Evolutionary conservation across 1,284 basidiomycete genomes (phyloP), one percentile per base, ranked within the genome.

Genomic region (Leccinum insolens): DNA sequence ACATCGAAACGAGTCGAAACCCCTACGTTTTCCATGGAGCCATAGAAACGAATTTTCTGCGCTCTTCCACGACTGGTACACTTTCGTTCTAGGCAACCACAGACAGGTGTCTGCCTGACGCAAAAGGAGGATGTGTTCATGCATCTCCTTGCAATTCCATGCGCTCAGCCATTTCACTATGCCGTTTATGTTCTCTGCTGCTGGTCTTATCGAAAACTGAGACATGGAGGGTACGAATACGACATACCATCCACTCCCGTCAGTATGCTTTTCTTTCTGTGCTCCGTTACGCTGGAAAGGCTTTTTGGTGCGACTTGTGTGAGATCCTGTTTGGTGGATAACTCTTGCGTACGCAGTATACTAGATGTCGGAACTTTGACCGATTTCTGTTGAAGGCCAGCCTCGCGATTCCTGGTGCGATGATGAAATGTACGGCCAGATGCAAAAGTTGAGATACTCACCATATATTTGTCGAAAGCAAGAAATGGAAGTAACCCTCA

Each of bases 1-100:
- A 7, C 0, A 2, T 7, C 3, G 9, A 55, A 17, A 22, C 1
- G 0, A 2, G 2, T 20, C 11, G 1, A 31, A 25, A 9, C 28
- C 14, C 4, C 9, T 57, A 71, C 70, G 20, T 65, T 73, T 73
- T 1, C 71, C 70, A n/a, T 68, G 62, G 11, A 72, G 9, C 72
- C 72, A 73, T n/a, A 73, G 14, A 58, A 72, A 70, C 0, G 72
- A 65, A 28, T 58, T 44, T 4, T 69, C 28, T 0, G 15, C 31
- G 2, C 14, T 46, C 59, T 41, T 73, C 72, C 71, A 73, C 4
- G 9, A 55, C 34, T 63, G 68, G 9, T 61, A 72, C 1, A 14
- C 31, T 6, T 39, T 25, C 17, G 20, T 65, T 5, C 60, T 63
- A 17, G 22, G 59, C 20, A 74, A 14, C 71, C 72, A 72, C 4